Conservation (phyloP, 2,329 filamentous ascomycete species). For the Arthrobotrys entomopaga region DNA sequence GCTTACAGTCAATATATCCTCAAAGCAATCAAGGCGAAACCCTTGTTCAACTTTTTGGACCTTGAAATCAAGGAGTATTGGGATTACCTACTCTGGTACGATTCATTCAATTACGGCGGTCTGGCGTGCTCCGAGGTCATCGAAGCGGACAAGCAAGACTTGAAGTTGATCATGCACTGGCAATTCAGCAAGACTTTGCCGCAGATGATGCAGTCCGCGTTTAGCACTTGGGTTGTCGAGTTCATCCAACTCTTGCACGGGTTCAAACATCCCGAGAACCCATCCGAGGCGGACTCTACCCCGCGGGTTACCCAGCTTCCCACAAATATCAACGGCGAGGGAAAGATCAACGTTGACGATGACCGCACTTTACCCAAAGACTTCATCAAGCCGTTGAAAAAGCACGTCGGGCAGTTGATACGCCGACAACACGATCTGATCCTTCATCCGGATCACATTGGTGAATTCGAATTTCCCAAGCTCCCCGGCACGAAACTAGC, state of each 20-base stretch:
- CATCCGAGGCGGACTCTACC: constrained; percentile 65
- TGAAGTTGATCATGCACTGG: constrained; percentile 98
- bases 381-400: constrained; percentile 90
- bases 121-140: constrained; percentile 85
- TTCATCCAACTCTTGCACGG: constrained; percentile 95
- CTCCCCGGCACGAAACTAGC: constrained; percentile 77
- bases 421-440: constrained; percentile 87
- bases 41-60: constrained; percentile 96
- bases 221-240: constrained; percentile 91
- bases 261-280: constrained; percentile 74
- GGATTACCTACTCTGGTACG: constrained; percentile 99
- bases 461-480: constrained; percentile 84
- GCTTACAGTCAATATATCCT: constrained; percentile 98
- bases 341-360: constrained; percentile 67
- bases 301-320: constrained; percentile 70
- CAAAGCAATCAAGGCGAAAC: constrained; percentile 95
- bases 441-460: constrained; percentile 84
- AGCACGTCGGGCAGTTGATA: constrained; percentile 83
- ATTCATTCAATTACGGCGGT: constrained; percentile 98
- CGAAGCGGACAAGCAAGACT: constrained; percentile 70
- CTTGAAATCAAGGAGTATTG: constrained; percentile 98
- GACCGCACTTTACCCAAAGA: constrained; percentile 77
- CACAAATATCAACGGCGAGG: constrained; percentile 69
- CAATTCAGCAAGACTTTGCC: constrained; percentile 93
- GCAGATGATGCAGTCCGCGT: constrained; percentile 78